Percentiles rank a stretch among this genome's conserved stretches.
phyloP scores from a whole-genome alignment of 1,139 yeast species.

The Kodamaea fungicola region DNA sequence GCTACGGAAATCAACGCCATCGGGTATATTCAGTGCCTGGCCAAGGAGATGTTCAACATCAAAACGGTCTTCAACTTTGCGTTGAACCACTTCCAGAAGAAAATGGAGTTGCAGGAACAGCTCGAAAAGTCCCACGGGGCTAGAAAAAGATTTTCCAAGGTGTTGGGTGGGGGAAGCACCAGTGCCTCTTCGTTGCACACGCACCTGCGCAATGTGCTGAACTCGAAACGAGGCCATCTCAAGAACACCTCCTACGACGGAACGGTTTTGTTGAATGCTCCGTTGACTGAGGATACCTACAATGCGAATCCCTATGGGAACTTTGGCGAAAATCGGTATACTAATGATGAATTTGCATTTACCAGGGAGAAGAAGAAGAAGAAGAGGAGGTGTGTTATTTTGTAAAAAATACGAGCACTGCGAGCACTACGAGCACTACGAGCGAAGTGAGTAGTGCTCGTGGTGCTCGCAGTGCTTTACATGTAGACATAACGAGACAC shows the following conservation, averaged over 20 bases:
- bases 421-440: too few species aligned
- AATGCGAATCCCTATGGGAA: conserved; percentile 33
- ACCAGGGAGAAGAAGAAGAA: conserved; percentile 31
- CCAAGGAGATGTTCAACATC: conserved; percentile 66
- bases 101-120: conserved; percentile 36
- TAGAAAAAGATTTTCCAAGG: conserved; percentile 34
- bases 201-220: conserved; percentile 8
- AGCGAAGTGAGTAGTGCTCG: not conserved
- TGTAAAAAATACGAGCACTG: too few species aligned
- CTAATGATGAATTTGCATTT: conserved; percentile 44
- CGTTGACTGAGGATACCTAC: conserved; percentile 34
- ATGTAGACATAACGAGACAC: too few species aligned
- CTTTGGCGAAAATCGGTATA: conserved; percentile 19
- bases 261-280: conserved; percentile 36
- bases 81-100: conserved; percentile 35
- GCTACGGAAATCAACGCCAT: conserved; percentile 70
- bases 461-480: too few species aligned
- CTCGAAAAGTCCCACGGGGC: conserved; percentile 26
- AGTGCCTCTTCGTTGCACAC: conserved; percentile 11
- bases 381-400: conserved; percentile 31
- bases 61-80: conserved; percentile 62
- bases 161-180: conserved; percentile 17
- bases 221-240: conserved; percentile 22
- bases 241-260: conserved; percentile 38
- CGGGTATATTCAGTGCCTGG: conserved; percentile 78